Conservation (phyloP, 345 rosid species). For the Microcos paniculata region DNA sequence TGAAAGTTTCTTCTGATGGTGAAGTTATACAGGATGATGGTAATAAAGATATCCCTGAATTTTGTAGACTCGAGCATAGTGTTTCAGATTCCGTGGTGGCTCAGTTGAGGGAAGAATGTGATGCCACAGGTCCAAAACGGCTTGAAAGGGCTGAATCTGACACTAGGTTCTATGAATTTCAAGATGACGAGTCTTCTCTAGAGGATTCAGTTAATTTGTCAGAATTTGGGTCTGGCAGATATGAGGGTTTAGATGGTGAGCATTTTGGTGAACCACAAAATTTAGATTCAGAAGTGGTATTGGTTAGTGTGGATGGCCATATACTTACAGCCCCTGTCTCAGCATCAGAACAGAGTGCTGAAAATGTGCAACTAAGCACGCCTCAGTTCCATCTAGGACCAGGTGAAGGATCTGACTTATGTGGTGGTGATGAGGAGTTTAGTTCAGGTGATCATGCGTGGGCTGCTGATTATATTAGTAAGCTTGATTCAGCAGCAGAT, state of each 20-base stretch:
- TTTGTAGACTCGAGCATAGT: slow-evolving; percentile 59
- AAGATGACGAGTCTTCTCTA: slow-evolving; percentile 58
- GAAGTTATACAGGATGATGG: slow-evolving; percentile 22
- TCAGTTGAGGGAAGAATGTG: slow-evolving; percentile 40
- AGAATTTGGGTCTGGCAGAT: slow-evolving; percentile 54
- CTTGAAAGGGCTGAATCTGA: slow-evolving; percentile 80
- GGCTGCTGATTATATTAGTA: slow-evolving; percentile 47
- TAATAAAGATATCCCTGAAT: slow-evolving; percentile 21
- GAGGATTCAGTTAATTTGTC: slow-evolving; percentile 45
- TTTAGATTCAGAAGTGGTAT: slow-evolving; percentile 67
- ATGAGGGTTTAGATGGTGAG: slow-evolving; percentile 48
- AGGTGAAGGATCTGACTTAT: slow-evolving; percentile 62
- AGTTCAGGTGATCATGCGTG: slow-evolving; percentile 49
- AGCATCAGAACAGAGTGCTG: slow-evolving; percentile 58
- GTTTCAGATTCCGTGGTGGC: slow-evolving; percentile 58
- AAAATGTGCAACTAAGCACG: slow-evolving; percentile 52
- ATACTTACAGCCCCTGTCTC: slow-evolving; percentile 76
- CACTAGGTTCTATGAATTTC: slow-evolving; percentile 68
- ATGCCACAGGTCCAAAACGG: slow-evolving; percentile 30
- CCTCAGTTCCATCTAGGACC: slow-evolving; percentile 89
- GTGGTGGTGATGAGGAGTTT: slow-evolving; percentile 61
- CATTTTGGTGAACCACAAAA: slow-evolving; percentile 44
- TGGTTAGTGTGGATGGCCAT: slow-evolving; percentile 87
- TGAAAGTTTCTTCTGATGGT: slow-evolving; percentile 21
- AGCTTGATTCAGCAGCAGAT: slow-evolving; percentile 39